Conservation (phyloP, 352 stramenopile genomes). For the Phytophthora foliorum region DNA sequence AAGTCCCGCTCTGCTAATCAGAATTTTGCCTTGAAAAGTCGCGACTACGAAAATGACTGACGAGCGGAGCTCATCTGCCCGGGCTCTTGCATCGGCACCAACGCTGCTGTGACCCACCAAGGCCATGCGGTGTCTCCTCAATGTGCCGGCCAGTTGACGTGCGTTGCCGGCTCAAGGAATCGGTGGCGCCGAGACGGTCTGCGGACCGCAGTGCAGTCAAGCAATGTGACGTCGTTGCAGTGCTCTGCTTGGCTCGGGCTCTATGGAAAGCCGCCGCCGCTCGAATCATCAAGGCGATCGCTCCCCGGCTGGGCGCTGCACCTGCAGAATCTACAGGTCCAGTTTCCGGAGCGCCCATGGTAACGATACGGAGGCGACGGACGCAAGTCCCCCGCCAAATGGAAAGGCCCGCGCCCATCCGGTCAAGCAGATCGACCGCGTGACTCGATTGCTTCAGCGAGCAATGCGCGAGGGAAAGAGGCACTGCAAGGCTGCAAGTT, state of each 20-base stretch:
- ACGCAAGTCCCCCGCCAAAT: not conserved
- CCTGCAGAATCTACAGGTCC: constrained; percentile 19
- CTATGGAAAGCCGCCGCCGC: constrained; percentile 9
- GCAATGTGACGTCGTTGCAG: not conserved
- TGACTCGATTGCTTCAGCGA: constrained; percentile 12
- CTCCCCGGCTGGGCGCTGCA: constrained; percentile 6
- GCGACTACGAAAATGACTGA: constrained; percentile 34
- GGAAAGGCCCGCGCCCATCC: constrained; percentile 23
- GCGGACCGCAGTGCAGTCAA: too few relatives aligned
- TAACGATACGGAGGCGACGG: constrained; percentile 28
- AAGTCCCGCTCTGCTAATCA: constrained; percentile 29
- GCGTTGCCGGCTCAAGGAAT: constrained; percentile 8
- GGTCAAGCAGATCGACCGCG: constrained; percentile 3
- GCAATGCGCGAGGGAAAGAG: constrained; percentile 27
- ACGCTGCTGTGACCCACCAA: constrained; percentile 17
- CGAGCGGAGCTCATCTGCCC: constrained; percentile 3
- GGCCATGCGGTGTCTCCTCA: constrained; percentile 21
- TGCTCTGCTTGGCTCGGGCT: not conserved
- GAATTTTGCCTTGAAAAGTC: constrained; percentile 29
- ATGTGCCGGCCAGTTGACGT: not conserved
- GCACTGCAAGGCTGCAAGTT: constrained; percentile 4
- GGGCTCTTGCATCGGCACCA: constrained; percentile 1
- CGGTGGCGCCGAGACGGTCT: not conserved
- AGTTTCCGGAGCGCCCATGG: constrained; percentile 16
- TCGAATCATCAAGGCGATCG: constrained; percentile 11